phyloP scores from a whole-genome alignment of 441 rosid species.

The Flueggea neowawraea region DNA sequence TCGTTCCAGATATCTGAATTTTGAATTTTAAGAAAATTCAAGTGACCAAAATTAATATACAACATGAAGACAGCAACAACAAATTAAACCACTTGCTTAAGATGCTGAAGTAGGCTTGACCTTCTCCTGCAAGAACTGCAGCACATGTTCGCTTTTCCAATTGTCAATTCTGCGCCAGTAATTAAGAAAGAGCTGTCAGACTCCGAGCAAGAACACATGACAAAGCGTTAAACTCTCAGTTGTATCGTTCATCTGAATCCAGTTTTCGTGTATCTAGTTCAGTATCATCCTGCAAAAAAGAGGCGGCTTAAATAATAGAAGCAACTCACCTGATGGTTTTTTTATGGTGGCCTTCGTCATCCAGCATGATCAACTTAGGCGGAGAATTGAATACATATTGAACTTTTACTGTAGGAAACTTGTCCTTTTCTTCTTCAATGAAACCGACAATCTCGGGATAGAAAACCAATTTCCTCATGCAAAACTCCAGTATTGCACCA shows the following conservation, averaged over 20 bases:
- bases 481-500: conserved; percentile 83
- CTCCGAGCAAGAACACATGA: neutral
- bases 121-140: conserved; percentile 75
- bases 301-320: too few species aligned
- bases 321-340: conserved; percentile 72
- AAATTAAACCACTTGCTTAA: conserved; percentile 13
- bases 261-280: too few species aligned
- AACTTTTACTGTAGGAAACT: conserved; percentile 63
- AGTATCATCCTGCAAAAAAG: too few species aligned
- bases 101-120: conserved; percentile 49
- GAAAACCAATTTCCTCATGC: conserved; percentile 92
- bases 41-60: too few species aligned
- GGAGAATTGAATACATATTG: conserved; percentile 87
- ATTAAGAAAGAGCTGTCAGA: neutral
- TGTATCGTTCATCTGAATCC: too few species aligned
- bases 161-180: conserved; percentile 74
- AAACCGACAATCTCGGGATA: conserved; percentile 90
- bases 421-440: conserved; percentile 87
- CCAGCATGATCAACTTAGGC: conserved; percentile 83
- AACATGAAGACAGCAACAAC: too few species aligned
- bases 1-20: too few species aligned
- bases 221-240: too few species aligned
- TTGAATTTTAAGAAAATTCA: too few species aligned
- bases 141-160: conserved; percentile 91
- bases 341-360: conserved; percentile 69